Evolutionary conservation across 2,329 filamentous ascomycete species (phyloP).

Genomic region (Hirsutella rhossiliensis): DNA sequence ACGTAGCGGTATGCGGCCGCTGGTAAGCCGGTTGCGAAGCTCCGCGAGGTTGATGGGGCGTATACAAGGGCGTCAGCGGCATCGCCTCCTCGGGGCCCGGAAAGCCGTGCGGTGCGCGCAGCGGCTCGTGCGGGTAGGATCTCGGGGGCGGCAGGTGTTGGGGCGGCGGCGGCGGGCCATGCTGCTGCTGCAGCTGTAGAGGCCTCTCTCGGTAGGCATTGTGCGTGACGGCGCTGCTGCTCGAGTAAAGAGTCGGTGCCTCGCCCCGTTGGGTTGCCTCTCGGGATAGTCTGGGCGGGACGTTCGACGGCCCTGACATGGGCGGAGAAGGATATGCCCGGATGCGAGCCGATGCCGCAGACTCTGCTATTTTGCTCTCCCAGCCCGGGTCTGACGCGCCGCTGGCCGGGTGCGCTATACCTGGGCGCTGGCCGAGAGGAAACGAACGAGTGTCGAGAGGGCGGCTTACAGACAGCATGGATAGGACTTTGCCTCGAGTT

Average conservation of each 20-base stretch:
- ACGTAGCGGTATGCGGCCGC: constrained; percentile 10
- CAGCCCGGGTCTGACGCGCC: constrained; percentile 32
- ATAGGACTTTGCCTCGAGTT: constrained; percentile 5
- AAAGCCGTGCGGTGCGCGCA: constrained; percentile 13
- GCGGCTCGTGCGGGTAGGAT: constrained; percentile 15
- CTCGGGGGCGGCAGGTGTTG: constrained; percentile 13
- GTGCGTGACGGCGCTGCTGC: constrained; percentile 23
- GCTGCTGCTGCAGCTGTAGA: constrained; percentile 10
- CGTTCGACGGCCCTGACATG: constrained; percentile 59
- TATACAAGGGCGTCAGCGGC: constrained; percentile 11
- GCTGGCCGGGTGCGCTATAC: constrained; percentile 40
- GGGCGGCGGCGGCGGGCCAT: constrained; percentile 9
- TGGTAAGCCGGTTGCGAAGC: constrained; percentile 3
- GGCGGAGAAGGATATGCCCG: constrained; percentile 60
- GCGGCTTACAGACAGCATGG: constrained; percentile 44
- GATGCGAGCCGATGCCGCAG: constrained; percentile 41
- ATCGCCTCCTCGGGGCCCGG: constrained; percentile 11
- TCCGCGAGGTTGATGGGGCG: constrained; percentile 9
- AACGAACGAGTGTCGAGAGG: constrained; percentile 28
- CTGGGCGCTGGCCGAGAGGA: constrained; percentile 47
- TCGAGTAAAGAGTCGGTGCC: constrained; percentile 27
- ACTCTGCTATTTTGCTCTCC: constrained; percentile 37
- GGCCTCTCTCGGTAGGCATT: constrained; percentile 36
- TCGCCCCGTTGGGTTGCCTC: constrained; percentile 44
- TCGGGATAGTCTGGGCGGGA: constrained; percentile 45